A percentile compares a stretch with the other conserved stretches of the same genome.
phyloP scores from a whole-genome alignment of 805 yeast species.

The Cyberlindnera galapagoensis region DNA sequence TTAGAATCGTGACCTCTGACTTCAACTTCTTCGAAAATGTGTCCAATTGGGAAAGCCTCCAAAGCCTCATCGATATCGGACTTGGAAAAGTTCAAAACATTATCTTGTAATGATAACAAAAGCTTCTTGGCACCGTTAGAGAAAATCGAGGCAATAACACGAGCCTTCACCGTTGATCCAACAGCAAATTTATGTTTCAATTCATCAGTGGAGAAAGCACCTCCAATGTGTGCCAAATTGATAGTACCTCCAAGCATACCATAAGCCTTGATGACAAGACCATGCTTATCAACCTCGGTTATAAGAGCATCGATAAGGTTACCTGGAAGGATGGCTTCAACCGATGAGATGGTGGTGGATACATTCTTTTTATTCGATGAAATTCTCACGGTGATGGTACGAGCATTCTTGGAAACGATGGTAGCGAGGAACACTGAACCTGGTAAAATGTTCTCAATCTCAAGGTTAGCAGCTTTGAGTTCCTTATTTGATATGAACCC shows the following conservation, averaged over 20 bases:
- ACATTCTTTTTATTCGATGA: slow-evolving; percentile 42
- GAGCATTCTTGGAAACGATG: slow-evolving; percentile 43
- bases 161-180: slow-evolving; percentile 63
- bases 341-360: slow-evolving; percentile 52
- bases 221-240: slow-evolving; percentile 60
- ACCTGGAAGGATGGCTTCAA: slow-evolving; percentile 86
- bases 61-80: slow-evolving; percentile 24
- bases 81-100: slow-evolving; percentile 30
- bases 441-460: slow-evolving; percentile 31
- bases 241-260: slow-evolving; percentile 73
- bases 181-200: slow-evolving; percentile 58
- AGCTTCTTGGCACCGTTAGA: slow-evolving; percentile 48
- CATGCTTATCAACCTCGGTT: slow-evolving; percentile 50
- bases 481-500: slow-evolving; percentile 79
- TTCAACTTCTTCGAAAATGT: slow-evolving; percentile 45
- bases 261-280: slow-evolving; percentile 64
- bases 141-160: slow-evolving; percentile 58
- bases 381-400: slow-evolving; percentile 52
- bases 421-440: slow-evolving; percentile 72
- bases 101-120: slow-evolving; percentile 57
- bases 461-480: slow-evolving; percentile 33
- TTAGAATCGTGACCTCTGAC: slow-evolving; percentile 54
- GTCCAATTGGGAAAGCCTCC: slow-evolving; percentile 78
- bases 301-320: slow-evolving; percentile 68
- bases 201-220: slow-evolving; percentile 36